Percentiles rank a stretch among this genome's conserved stretches.
These are phyloP conservation scores for Mortierella sp. DNA, from an alignment of 371 early-diverging fungal species.

Conservation along the genomic window DNA sequence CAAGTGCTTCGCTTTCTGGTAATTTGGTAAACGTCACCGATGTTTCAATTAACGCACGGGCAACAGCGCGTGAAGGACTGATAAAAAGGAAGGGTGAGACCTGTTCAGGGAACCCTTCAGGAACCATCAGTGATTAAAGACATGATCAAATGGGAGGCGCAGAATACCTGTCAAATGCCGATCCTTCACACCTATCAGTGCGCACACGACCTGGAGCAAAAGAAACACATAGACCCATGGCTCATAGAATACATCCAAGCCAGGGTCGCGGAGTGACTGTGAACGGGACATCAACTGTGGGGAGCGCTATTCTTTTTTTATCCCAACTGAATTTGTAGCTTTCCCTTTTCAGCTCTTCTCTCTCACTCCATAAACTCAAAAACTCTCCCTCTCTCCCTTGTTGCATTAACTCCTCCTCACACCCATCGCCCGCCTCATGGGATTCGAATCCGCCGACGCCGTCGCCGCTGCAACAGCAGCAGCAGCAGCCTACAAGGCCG, in stretches of 20 bases:
- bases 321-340: neutral
- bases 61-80: neutral
- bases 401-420: neutral
- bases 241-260: no score
- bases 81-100: neutral
- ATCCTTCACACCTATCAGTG: neutral
- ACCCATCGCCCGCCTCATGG: conserved; percentile 16
- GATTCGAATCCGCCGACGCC: conserved; percentile 24
- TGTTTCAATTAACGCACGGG: neutral
- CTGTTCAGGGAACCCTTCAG: neutral
- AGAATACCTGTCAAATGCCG: neutral
- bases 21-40: neutral
- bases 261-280: neutral
- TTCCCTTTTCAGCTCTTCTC: no score
- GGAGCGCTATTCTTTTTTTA: conserved; percentile 14
- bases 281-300: neutral
- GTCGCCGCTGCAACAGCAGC: conserved; percentile 12
- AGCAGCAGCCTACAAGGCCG: conserved; percentile 64
- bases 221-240: no score
- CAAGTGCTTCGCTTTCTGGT: neutral
- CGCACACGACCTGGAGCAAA: neutral
- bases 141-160: neutral
- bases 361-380: conserved; percentile 1
- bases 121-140: neutral
- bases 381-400: neutral